Evolutionary conservation across 148 eudicot genomes (phyloP).

Genomic region (Talinum fruticosum): DNA sequence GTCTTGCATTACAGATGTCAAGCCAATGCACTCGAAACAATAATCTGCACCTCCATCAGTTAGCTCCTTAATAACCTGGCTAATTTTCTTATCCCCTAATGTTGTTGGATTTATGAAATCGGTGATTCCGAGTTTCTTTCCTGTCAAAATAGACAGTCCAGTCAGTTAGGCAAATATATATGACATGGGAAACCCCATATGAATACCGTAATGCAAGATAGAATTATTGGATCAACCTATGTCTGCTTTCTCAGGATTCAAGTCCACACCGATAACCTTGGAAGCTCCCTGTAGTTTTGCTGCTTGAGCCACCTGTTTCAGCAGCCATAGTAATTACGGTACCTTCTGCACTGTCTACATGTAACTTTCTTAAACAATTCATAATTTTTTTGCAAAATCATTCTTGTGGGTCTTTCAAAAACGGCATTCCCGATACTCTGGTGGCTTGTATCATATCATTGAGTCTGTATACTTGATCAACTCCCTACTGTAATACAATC

Average conservation of each 20-base stretch:
- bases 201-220: background rate
- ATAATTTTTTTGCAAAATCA: too few species aligned
- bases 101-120: conserved; percentile 48
- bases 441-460: too few species aligned
- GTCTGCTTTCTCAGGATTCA: conserved; percentile 55
- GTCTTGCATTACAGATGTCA: conserved; percentile 42
- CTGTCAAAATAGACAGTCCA: conserved; percentile 30
- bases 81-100: conserved; percentile 36
- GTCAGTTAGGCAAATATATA: too few species aligned
- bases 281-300: conserved; percentile 59
- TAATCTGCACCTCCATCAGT: conserved; percentile 60
- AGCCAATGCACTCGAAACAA: conserved; percentile 58
- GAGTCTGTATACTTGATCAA: too few species aligned
- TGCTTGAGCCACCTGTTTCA: conserved; percentile 60
- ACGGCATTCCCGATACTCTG: too few species aligned
- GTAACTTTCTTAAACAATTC: too few species aligned
- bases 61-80: conserved; percentile 49
- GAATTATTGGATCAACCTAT: conserved; percentile 37
- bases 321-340: background rate
- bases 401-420: too few species aligned
- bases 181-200: background rate
- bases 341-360: too few species aligned
- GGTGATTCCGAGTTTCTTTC: conserved; percentile 56
- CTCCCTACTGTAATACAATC: too few species aligned
- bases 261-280: conserved; percentile 62